Evolutionary conservation across 805 yeast genomes (phyloP).

Genomic region (Kuraishia molischiana): DNA sequence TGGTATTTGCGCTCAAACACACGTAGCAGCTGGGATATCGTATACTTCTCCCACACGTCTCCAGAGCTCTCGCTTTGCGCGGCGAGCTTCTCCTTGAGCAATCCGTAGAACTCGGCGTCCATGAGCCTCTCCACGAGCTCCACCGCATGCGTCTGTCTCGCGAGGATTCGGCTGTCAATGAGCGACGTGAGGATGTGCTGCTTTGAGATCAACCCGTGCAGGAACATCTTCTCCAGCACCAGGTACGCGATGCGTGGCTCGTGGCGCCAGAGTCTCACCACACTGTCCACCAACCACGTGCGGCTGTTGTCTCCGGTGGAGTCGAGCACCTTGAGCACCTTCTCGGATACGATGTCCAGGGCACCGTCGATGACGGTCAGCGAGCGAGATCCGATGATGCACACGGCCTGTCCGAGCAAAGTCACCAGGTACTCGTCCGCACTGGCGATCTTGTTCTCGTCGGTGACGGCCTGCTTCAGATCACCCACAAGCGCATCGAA

Average conservation of each 20-base stretch:
- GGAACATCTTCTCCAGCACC: conserved; percentile 42
- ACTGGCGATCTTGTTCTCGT: conserved; percentile 8
- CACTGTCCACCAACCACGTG: conserved; percentile 40
- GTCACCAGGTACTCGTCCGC: conserved; percentile 41
- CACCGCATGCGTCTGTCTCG: conserved; percentile 34
- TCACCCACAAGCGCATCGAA: conserved; percentile 15
- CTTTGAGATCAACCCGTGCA: conserved; percentile 31
- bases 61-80: conserved; percentile 44
- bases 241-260: conserved; percentile 58
- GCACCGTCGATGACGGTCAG: conserved; percentile 60
- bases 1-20: too few relatives aligned
- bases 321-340: conserved; percentile 16
- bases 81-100: conserved; percentile 45
- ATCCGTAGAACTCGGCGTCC: conserved; percentile 23
- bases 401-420: conserved; percentile 58
- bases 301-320: conserved; percentile 17
- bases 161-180: conserved; percentile 25
- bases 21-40: background rate
- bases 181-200: conserved; percentile 32
- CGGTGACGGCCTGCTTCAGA: conserved; percentile 12
- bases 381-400: conserved; percentile 82
- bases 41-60: background rate
- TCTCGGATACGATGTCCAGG: conserved; percentile 18
- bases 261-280: conserved; percentile 54
- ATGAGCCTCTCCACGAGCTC: conserved; percentile 23